phyloP scores from a whole-genome alignment of 305 asterid genomes.

The Striga hermonthica region DNA sequence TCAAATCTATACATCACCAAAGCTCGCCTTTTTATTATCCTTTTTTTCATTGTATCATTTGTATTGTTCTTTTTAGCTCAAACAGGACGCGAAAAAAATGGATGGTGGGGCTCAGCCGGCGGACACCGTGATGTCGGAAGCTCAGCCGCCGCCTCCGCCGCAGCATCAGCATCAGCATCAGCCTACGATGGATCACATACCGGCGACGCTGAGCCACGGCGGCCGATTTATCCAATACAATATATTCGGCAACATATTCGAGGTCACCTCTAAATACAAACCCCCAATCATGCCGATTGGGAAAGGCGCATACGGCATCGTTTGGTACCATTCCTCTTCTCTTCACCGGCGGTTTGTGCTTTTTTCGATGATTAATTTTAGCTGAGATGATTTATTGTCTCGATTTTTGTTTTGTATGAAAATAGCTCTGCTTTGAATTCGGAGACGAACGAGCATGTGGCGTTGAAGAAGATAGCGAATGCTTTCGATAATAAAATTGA shows the following conservation, averaged over 20 bases:
- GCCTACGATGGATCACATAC: conserved; percentile 63
- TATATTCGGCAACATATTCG: conserved; percentile 85
- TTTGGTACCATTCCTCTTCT: conserved; percentile 50
- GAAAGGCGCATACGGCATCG: conserved; percentile 97
- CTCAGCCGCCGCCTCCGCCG: conserved; percentile 43
- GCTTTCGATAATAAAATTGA: conserved; percentile 92
- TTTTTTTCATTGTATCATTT: not conserved
- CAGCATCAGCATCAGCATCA: conserved; percentile 40
- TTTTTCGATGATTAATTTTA: not conserved
- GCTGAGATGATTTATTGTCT: not conserved
- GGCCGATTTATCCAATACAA: conserved; percentile 89
- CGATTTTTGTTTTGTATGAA: conserved; percentile 1
- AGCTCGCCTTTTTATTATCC: conserved; percentile 16
- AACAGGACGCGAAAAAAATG: conserved; percentile 37
- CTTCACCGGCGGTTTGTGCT: conserved; percentile 11
- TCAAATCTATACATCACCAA: not conserved
- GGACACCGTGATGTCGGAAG: conserved; percentile 88
- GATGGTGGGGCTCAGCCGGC: conserved; percentile 66
- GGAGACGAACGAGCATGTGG: conserved; percentile 92
- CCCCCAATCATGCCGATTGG: conserved; percentile 98
- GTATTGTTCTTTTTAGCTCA: conserved; percentile 19
- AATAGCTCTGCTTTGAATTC: conserved; percentile 82
- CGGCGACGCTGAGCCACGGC: conserved; percentile 79
- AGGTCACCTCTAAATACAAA: conserved; percentile 88
- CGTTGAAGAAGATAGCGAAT: conserved; percentile 92